These are phyloP conservation scores for Fusarium sp. DNA, from an alignment of 2,329 filamentous ascomycete genomes.

Conservation along the genomic window DNA sequence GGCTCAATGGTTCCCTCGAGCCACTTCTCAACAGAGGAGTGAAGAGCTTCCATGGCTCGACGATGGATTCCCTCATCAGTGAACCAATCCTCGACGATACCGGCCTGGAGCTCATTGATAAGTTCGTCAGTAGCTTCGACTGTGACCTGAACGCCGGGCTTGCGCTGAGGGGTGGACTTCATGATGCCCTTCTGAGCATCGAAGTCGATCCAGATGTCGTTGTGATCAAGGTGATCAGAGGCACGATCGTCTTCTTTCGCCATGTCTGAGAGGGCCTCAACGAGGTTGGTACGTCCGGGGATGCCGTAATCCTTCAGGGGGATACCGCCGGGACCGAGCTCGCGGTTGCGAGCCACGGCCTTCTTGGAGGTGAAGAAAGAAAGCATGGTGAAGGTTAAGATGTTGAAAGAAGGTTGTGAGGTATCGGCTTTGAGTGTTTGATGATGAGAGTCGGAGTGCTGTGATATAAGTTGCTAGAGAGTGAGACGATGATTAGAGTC, in stretches of 20 bases:
- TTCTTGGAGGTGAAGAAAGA: background rate
- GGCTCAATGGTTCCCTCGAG: accelerated
- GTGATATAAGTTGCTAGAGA: background rate
- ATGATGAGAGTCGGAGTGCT: no score
- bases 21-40: accelerated
- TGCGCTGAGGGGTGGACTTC: background rate
- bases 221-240: background rate
- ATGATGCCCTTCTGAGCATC: background rate
- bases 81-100: background rate
- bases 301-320: background rate
- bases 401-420: no score
- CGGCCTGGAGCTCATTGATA: background rate
- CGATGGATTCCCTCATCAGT: accelerated
- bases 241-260: accelerated
- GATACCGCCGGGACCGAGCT: background rate
- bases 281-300: background rate
- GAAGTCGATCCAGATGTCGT: background rate
- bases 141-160: background rate
- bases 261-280: background rate
- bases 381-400: accelerated
- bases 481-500: background rate
- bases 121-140: accelerated
- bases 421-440: no score
- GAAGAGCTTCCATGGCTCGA: background rate
- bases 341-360: background rate